phyloP scores from a whole-genome alignment of 345 rosid genomes.

The Heritiera fomes region DNA sequence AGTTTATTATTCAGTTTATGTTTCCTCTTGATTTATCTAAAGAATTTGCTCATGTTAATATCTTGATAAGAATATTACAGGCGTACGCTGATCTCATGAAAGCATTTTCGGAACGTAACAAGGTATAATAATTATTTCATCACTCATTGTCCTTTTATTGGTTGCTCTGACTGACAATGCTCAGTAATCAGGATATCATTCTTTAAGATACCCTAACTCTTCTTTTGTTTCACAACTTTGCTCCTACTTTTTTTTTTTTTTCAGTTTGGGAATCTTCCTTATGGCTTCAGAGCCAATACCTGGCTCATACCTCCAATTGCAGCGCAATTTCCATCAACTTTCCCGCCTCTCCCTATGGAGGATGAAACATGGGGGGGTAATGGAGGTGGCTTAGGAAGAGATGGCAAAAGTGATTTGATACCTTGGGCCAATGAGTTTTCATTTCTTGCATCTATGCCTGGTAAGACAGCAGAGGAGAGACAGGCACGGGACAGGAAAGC shows the following conservation, averaged over 20 bases:
- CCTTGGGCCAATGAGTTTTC: constrained; percentile 86
- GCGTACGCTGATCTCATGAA: constrained; percentile 84
- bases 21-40: not conserved
- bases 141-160: not conserved
- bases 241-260: not conserved
- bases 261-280: constrained; percentile 98
- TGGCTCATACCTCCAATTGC: constrained; percentile 90
- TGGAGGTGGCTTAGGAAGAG: constrained; percentile 94
- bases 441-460: constrained; percentile 82
- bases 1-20: not conserved
- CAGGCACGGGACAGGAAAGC: constrained; percentile 93
- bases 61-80: constrained; percentile 41
- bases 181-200: constrained; percentile 4
- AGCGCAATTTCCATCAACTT: constrained; percentile 65
- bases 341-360: constrained; percentile 80
- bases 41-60: constrained; percentile 6
- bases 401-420: constrained; percentile 65
- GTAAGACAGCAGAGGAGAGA: constrained; percentile 89
- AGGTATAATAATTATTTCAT: constrained; percentile 47
- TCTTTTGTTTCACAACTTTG: not conserved
- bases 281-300: constrained; percentile 96
- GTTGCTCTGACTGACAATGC: constrained; percentile 20
- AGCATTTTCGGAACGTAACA: constrained; percentile 88
- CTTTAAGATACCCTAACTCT: not conserved
- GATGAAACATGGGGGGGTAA: constrained; percentile 93